Evolutionary conservation across 345 rosid genomes (phyloP).

Genomic region (Boechera retrofracta): DNA sequence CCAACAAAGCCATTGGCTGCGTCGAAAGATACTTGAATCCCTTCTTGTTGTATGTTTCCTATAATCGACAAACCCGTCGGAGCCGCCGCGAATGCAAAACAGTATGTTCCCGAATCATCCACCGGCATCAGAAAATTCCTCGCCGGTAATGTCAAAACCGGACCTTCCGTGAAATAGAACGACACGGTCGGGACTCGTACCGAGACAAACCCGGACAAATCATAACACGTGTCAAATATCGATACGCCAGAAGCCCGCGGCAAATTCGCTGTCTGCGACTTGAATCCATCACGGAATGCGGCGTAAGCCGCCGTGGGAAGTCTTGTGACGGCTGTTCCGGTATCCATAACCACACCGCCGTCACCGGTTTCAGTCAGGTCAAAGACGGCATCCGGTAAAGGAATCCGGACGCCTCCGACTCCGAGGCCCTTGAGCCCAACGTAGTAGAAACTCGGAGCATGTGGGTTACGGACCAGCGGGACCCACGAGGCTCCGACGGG

Average conservation of each 20-base stretch:
- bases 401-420: slow-evolving; percentile 68
- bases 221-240: slow-evolving; percentile 91
- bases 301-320: slow-evolving; percentile 70
- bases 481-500: slow-evolving; percentile 97
- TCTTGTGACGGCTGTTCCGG: slow-evolving; percentile 94
- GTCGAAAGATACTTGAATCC: slow-evolving; percentile 90
- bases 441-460: slow-evolving; percentile 78
- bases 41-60: slow-evolving; percentile 97
- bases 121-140: slow-evolving; percentile 90
- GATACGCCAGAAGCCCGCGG: slow-evolving; percentile 80
- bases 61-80: slow-evolving; percentile 78
- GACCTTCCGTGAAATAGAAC: slow-evolving; percentile 83
- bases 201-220: slow-evolving; percentile 68
- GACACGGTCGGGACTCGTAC: slow-evolving; percentile 94
- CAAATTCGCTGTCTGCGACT: slow-evolving; percentile 69
- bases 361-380: slow-evolving; percentile 58
- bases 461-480: slow-evolving; percentile 77
- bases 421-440: slow-evolving; percentile 84
- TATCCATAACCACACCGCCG: slow-evolving; percentile 98
- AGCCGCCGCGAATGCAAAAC: slow-evolving; percentile 89
- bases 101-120: slow-evolving; percentile 81
- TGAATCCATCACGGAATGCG: slow-evolving; percentile 73
- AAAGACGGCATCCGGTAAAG: slow-evolving; percentile 65
- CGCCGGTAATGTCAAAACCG: slow-evolving; percentile 84
- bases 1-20: slow-evolving; percentile 96